A percentile compares a stretch with the other conserved stretches of the same genome.
Conservation (phyloP, 148 eudicot genomes). For the Limonium bicolor region DNA sequence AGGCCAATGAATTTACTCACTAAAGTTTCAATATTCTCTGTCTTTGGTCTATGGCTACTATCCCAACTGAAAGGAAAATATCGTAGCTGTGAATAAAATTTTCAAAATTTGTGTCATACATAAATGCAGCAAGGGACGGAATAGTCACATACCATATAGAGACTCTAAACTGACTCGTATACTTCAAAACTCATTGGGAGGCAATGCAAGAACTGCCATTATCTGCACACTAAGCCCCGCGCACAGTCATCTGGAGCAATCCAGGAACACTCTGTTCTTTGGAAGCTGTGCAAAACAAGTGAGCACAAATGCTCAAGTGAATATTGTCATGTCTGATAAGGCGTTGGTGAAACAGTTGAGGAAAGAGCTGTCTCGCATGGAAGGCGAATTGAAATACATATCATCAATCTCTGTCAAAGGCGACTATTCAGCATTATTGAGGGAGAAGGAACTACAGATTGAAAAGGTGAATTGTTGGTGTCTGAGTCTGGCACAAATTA, state of each 20-base stretch:
- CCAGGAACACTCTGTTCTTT: conserved; percentile 82
- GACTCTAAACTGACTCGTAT: conserved; percentile 97
- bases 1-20: neutral
- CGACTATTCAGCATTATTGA: conserved; percentile 27
- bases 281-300: conserved; percentile 92
- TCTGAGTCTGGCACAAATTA: too few relatives aligned
- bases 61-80: too few relatives aligned
- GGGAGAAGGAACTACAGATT: conserved; percentile 67
- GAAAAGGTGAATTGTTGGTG: conserved; percentile 55
- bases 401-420: conserved; percentile 16
- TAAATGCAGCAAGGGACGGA: conserved; percentile 63
- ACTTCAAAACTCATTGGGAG: conserved; percentile 91
- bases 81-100: neutral
- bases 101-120: neutral
- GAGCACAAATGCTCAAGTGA: conserved; percentile 64
- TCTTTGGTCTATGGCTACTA: too few relatives aligned
- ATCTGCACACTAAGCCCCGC: conserved; percentile 98
- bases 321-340: conserved; percentile 90
- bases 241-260: conserved; percentile 72
- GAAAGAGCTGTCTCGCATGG: conserved; percentile 61
- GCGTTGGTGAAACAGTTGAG: conserved; percentile 78
- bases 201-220: conserved; percentile 93
- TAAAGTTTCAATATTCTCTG: too few relatives aligned
- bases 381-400: conserved; percentile 46
- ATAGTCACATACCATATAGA: conserved; percentile 73